Percentiles rank a stretch among this genome's conserved stretches.
Evolutionary conservation across 75 land plant species (phyloP).

Genomic region (Pinus tabuliformis): DNA sequence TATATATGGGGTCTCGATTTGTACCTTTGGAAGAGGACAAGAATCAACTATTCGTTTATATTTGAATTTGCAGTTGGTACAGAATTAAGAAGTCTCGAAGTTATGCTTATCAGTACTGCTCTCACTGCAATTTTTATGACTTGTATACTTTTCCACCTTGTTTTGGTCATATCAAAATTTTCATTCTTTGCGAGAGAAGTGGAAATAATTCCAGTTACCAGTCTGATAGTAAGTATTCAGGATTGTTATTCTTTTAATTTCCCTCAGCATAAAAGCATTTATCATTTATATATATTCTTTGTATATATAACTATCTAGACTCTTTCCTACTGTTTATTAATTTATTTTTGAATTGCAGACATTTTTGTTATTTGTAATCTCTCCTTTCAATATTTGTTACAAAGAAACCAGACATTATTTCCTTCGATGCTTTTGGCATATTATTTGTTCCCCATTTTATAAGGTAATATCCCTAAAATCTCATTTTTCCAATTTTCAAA

Average conservation of each 20-base stretch:
- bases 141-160: conserved; percentile 29
- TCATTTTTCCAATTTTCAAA: no score
- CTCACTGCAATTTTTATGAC: conserved; percentile 22
- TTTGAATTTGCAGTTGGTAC: conserved; percentile 37
- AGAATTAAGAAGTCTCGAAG: conserved; percentile 25
- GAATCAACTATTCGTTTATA: conserved; percentile 41
- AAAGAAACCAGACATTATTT: conserved; percentile 14
- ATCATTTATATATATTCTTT: no score
- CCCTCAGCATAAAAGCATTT: no score
- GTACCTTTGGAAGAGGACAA: conserved; percentile 27
- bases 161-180: no score
- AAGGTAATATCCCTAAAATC: conserved; percentile 13
- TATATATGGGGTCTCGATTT: conserved; percentile 48
- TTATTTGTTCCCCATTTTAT: conserved; percentile 23
- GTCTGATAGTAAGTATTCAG: conserved; percentile 21
- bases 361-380: conserved; percentile 6
- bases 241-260: not conserved
- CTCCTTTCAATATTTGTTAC: conserved; percentile 21
- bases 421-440: conserved; percentile 13
- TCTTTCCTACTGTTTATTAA: not conserved
- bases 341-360: not conserved
- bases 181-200: not conserved
- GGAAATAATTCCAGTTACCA: conserved; percentile 10
- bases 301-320: no score
- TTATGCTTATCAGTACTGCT: conserved; percentile 31